Evolutionary conservation across 2,329 filamentous ascomycete genomes (phyloP), one percentile per base, ranked within the genome.

Genomic region (Colletotrichum lini): DNA sequence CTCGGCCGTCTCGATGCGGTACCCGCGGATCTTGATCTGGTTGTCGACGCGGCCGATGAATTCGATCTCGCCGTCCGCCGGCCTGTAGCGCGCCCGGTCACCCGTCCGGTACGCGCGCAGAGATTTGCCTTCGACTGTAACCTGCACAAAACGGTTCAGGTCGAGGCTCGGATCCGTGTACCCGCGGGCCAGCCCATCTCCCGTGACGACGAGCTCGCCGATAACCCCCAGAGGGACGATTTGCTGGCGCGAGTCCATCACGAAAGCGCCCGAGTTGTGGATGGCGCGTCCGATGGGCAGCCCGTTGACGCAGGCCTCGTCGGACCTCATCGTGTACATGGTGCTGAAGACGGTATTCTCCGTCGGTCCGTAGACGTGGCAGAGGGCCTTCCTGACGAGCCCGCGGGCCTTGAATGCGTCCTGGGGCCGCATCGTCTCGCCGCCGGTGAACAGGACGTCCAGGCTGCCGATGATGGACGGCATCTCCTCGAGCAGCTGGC

Each of bases 381-480:
- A 49, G 18, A 54, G 1, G 23, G 40, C 49, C 35, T 30, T 16
- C 2, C 45, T 18, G 4, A 52, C 49, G 18, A 62, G 59, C 26
- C 35, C 35, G 4, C 52, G 38, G 6, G 70, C 72, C 40, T 30
- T 44, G 44, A 53, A 35, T 0, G 70, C 72, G 13, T 70, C 70
- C 1, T 58, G 56, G 3, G 57, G 13, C 16, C 68, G 42, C 13
- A 73, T 63, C 7, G 56, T 23, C 15, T 83, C 81, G 1, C 80
- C 81, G 5, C 79, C 78, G n/a, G 80, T 74, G 60, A 80, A 81
- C 7, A 83, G 75, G 58, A 79, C 79, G 16, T 80, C 81, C 47
- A 82, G 80, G 44, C 75, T 70, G 42, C n/a, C 74, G 15, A 83
- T 75, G 3, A 79, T 79, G 9, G 77, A 79, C 47, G 80, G 80